These are phyloP conservation scores for Vitis hybrid DNA, from an alignment of 177 flowering plant species.

Conservation along the genomic window DNA sequence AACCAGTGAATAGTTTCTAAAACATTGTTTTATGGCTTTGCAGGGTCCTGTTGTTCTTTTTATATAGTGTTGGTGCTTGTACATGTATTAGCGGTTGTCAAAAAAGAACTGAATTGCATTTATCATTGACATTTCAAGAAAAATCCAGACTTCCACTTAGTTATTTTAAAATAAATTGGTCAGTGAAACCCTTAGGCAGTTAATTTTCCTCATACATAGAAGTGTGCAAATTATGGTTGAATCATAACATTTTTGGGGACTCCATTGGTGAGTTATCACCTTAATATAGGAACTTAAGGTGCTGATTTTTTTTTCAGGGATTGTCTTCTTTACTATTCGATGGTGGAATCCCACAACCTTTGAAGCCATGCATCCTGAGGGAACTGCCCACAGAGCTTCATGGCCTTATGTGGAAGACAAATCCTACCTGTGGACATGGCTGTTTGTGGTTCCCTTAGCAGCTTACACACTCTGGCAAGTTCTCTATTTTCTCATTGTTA, in stretches of 20 bases:
- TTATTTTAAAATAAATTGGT: too few species aligned
- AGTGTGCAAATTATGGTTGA: too few species aligned
- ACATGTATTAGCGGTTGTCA: too few species aligned
- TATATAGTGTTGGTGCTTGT: too few species aligned
- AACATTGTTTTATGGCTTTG: too few species aligned
- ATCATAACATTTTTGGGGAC: background rate
- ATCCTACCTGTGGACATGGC: conserved; percentile 77
- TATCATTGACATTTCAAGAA: too few species aligned
- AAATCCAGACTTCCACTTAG: too few species aligned
- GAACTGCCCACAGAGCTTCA: conserved; percentile 60
- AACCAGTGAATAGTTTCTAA: too few species aligned
- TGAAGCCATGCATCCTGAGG: conserved; percentile 86
- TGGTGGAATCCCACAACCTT: conserved; percentile 94
- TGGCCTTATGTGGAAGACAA: conserved; percentile 91
- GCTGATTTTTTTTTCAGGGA: conserved; percentile 43
- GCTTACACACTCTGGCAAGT: conserved; percentile 89
- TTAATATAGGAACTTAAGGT: background rate
- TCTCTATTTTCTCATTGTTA: conserved; percentile 88
- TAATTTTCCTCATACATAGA: too few species aligned
- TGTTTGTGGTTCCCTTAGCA: conserved; percentile 80
- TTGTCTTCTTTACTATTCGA: conserved; percentile 90
- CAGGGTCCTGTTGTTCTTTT: too few species aligned
- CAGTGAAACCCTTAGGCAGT: too few species aligned
- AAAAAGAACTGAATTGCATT: too few species aligned
- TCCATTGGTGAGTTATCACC: background rate